Evolutionary conservation across 2,329 filamentous ascomycete genomes (phyloP).

Genomic region (Calonectria fujianensis): DNA sequence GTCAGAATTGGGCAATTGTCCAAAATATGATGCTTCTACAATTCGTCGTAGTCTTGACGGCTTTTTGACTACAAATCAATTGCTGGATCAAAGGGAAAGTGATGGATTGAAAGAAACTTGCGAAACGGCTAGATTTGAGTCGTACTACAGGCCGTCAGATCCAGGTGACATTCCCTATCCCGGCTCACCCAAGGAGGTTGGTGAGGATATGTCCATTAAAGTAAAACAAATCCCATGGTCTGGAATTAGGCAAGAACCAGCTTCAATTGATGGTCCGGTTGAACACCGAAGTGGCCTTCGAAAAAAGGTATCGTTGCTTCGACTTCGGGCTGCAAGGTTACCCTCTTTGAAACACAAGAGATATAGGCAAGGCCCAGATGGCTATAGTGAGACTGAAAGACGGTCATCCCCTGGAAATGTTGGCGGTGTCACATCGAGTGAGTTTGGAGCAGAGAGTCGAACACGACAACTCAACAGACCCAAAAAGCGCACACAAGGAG

Average conservation of each 20-base stretch:
- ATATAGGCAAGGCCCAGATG: slow-evolving; percentile 26
- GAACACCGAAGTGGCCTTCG: slow-evolving; percentile 46
- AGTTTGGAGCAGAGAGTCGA: slow-evolving; percentile 25
- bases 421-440: slow-evolving; percentile 37
- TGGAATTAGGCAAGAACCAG: slow-evolving; percentile 25
- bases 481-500: slow-evolving; percentile 51
- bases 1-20: slow-evolving; percentile 54
- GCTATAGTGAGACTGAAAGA: slow-evolving; percentile 30
- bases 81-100: slow-evolving; percentile 25
- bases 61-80: slow-evolving; percentile 37
- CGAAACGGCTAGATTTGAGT: slow-evolving; percentile 37
- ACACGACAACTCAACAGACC: slow-evolving; percentile 38
- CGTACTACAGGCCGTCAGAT: slow-evolving; percentile 54
- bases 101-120: slow-evolving; percentile 38
- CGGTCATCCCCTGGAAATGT: slow-evolving; percentile 19
- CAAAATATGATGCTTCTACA: slow-evolving; percentile 38
- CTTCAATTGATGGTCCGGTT: neutral
- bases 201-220: slow-evolving; percentile 29
- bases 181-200: slow-evolving; percentile 46
- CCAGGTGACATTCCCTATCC: slow-evolving; percentile 61
- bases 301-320: slow-evolving; percentile 58
- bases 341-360: slow-evolving; percentile 42
- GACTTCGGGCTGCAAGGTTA: slow-evolving; percentile 49
- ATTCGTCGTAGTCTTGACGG: slow-evolving; percentile 42
- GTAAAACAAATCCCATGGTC: slow-evolving; percentile 35